phyloP scores from a whole-genome alignment of 805 yeast genomes.

The Starmerella roubikii region DNA sequence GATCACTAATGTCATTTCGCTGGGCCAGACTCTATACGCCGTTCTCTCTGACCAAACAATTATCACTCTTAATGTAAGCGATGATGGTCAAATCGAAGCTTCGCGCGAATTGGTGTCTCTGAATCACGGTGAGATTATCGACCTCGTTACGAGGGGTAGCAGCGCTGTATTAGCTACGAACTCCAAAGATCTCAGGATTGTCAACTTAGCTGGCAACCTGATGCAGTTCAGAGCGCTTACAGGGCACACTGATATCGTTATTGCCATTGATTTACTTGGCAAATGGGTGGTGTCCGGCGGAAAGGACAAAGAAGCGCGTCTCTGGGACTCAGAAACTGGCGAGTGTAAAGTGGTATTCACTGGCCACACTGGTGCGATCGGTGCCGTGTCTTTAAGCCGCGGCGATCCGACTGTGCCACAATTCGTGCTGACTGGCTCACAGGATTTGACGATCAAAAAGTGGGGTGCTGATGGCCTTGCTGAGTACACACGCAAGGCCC shows the following conservation, averaged over 20 bases:
- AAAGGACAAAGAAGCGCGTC: constrained; percentile 70
- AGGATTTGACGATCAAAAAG: constrained; percentile 71
- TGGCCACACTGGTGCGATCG: constrained; percentile 81
- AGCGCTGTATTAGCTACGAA: constrained; percentile 78
- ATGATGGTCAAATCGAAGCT: constrained; percentile 1
- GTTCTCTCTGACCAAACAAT: constrained; percentile 72
- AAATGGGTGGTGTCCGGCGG: constrained; percentile 84
- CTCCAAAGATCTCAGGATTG: constrained; percentile 72
- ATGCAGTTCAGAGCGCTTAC: constrained; percentile 41
- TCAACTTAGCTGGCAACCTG: constrained; percentile 29
- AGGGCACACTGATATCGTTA: constrained; percentile 78
- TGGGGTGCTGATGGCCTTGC: constrained; percentile 54
- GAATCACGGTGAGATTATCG: constrained; percentile 91
- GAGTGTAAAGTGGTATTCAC: constrained; percentile 45
- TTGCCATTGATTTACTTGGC: constrained; percentile 71
- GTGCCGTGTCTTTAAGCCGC: constrained; percentile 66
- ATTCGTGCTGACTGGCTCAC: constrained; percentile 69
- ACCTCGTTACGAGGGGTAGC: constrained; percentile 38
- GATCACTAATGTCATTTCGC: constrained; percentile 7
- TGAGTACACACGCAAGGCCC: constrained; percentile 87
- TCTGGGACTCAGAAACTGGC: constrained; percentile 53
- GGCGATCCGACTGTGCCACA: constrained; percentile 34
- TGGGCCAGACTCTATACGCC: constrained; percentile 6
- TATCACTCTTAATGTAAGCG: constrained; percentile 32
- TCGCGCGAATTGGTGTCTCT: constrained; percentile 45